phyloP scores from a whole-genome alignment of 2,329 filamentous ascomycete species.

The Cercospora citrullina region DNA sequence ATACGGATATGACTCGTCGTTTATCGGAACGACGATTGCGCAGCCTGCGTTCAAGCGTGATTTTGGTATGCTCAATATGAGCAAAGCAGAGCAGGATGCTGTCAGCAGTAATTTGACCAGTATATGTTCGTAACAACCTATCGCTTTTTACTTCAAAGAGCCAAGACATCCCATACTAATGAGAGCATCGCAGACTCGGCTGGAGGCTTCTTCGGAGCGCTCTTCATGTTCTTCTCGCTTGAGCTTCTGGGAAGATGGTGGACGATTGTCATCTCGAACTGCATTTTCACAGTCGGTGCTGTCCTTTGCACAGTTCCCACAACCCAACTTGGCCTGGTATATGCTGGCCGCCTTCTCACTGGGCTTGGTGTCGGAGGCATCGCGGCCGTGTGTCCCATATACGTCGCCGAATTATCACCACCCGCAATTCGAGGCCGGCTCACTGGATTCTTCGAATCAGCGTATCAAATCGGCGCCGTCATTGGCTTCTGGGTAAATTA shows the following conservation, averaged over 20 bases:
- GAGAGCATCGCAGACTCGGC: constrained; percentile 38
- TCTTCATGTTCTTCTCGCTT: constrained; percentile 49
- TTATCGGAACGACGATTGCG: constrained; percentile 57
- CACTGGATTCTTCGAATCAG: constrained; percentile 39
- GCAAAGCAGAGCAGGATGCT: constrained; percentile 40
- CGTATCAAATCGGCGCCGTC: constrained; percentile 39
- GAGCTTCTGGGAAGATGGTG: constrained; percentile 54
- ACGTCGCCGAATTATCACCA: constrained; percentile 39
- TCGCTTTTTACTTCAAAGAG: too few relatives aligned
- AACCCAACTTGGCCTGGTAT: constrained; percentile 47
- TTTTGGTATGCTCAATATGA: constrained; percentile 42
- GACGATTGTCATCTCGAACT: constrained; percentile 51
- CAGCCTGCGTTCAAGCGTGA: constrained; percentile 51
- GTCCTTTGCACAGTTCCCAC: constrained; percentile 46
- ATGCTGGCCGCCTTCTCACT: constrained; percentile 42
- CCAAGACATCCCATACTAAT: too few relatives aligned
- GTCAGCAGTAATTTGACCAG: constrained; percentile 53
- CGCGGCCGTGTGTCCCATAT: constrained; percentile 39
- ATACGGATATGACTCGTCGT: constrained; percentile 57
- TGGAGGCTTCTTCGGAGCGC: constrained; percentile 56
- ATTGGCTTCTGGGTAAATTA: constrained; percentile 43
- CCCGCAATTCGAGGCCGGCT: constrained; percentile 40
- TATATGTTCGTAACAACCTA: constrained; percentile 34
- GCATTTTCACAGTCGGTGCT: constrained; percentile 49
- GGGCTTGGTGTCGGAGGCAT: constrained; percentile 40